Conservation (phyloP, 257 asterid species). For the Fraxinus anomala region DNA sequence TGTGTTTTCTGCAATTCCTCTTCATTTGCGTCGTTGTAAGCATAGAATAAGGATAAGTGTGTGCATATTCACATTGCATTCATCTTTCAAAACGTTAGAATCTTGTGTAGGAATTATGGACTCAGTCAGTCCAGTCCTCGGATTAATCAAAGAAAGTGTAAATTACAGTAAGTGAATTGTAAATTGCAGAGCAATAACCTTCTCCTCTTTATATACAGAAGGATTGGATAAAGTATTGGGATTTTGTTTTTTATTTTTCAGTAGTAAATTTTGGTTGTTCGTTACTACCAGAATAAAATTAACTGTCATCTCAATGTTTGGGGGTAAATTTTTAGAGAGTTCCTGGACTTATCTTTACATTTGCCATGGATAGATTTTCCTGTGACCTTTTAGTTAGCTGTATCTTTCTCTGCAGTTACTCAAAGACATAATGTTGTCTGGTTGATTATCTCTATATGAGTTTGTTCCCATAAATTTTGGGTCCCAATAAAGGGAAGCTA, state of each 20-base stretch:
- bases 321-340: not conserved
- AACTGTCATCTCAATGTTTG: conserved; percentile 4
- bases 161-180: conserved; percentile 2
- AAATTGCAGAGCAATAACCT: not conserved
- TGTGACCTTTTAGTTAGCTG: not conserved
- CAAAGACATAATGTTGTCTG: not conserved
- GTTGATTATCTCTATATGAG: not conserved
- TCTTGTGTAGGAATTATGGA: conserved; percentile 23
- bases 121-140: conserved; percentile 31
- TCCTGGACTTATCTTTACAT: not conserved
- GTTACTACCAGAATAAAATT: not conserved
- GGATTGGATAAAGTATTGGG: not conserved
- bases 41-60: not conserved
- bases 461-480: not conserved
- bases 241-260: not conserved
- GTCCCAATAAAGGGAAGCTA: not conserved
- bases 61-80: not conserved
- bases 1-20: conserved; percentile 48
- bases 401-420: not conserved
- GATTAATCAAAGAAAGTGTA: conserved; percentile 21
- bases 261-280: not conserved
- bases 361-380: not conserved
- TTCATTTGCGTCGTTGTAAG: conserved; percentile 19
- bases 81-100: conserved; percentile 8
- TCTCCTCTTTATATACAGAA: not conserved